Evolutionary conservation across 1,284 basidiomycete genomes (phyloP), one percentile per base, ranked within the genome.

Genomic region (Austroboletus olivaceoglutinosus): DNA sequence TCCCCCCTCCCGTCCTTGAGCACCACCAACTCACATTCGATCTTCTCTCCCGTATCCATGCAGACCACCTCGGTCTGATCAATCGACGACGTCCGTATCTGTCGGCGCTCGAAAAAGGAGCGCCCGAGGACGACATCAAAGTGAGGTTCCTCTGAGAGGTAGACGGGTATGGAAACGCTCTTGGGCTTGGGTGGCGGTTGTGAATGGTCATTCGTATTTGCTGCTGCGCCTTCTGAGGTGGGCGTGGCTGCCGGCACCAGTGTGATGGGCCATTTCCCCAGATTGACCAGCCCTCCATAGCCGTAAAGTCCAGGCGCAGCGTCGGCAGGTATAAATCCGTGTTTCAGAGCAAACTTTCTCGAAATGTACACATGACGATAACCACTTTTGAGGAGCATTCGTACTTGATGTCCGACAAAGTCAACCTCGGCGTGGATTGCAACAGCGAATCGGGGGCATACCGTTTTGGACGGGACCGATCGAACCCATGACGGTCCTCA

Each of bases 91-190:
- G 83, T 85, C 68, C 86, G 86, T 58, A 99, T 84, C 59, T 89
- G 86, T 60, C 96, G 81, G 64, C 85, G 85, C 72, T 99, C 97
- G 70, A 95, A 89, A 75, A 98, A 99, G 29, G 90, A 87, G 38
- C 96, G 81, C 4, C 96, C 96, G 3, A 99, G 80, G 19, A 98
- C 91, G 44, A 98, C 92, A 61, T 98, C 95, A 72, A 99, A 99
- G 69, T 98, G 95, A 21, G 88, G 86, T 70, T 98, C 95, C 68
- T 99, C 96, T 10, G 90, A 90, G 30, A 98, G 76, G 72, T 91
- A 91, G 2, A 91, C 87, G 1, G 78, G 40, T 34, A 68, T 39
- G n/a, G 66, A 64, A 36, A 68, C 54, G 2, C 51, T 64, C 52
- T 56, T 70, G 53, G 46, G 80, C 65, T 62, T 72, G 52, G 15